Percentiles rank a stretch among this genome's conserved stretches.
Evolutionary conservation across 1,284 basidiomycete species (phyloP).

Genomic region (Cystobasidium sp.): DNA sequence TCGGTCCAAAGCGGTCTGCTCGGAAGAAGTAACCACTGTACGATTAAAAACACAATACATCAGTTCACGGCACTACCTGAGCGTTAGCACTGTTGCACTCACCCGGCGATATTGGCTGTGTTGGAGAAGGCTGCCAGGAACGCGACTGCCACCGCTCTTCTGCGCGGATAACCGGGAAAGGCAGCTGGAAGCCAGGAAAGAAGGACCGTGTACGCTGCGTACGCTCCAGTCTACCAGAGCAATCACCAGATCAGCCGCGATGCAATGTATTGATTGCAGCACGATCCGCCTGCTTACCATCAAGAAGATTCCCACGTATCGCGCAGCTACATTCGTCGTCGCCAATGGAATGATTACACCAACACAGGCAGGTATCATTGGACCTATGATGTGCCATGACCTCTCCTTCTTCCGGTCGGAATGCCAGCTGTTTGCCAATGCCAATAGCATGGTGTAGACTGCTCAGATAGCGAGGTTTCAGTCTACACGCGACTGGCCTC

Average conservation of each 20-base stretch:
- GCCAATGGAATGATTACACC: conserved; percentile 28
- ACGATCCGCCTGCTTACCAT: neutral
- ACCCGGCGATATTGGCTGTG: conserved; percentile 28
- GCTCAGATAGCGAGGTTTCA: neutral
- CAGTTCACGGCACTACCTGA: neutral
- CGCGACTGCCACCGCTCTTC: conserved; percentile 22
- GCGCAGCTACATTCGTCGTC: conserved; percentile 18
- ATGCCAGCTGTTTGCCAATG: conserved; percentile 22
- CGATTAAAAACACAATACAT: neutral
- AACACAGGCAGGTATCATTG: conserved; percentile 66
- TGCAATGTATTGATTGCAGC: neutral
- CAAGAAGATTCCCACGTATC: conserved; percentile 31
- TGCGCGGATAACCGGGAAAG: conserved; percentile 20
- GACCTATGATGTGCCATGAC: conserved; percentile 74
- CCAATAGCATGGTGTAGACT: neutral
- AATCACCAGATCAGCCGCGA: neutral
- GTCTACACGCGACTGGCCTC: neutral
- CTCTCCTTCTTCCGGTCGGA: conserved; percentile 57
- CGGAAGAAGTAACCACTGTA: conserved; percentile 18
- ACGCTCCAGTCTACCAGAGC: neutral
- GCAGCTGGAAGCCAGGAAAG: neutral
- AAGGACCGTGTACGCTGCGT: conserved; percentile 25
- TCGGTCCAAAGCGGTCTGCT: conserved; percentile 5
- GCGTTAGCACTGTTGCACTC: neutral
- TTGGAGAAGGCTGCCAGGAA: conserved; percentile 29